Evolutionary conservation across 2,329 filamentous ascomycete species (phyloP), one percentile per base, ranked within the genome.

Genomic region (Beauveria bassiana): DNA sequence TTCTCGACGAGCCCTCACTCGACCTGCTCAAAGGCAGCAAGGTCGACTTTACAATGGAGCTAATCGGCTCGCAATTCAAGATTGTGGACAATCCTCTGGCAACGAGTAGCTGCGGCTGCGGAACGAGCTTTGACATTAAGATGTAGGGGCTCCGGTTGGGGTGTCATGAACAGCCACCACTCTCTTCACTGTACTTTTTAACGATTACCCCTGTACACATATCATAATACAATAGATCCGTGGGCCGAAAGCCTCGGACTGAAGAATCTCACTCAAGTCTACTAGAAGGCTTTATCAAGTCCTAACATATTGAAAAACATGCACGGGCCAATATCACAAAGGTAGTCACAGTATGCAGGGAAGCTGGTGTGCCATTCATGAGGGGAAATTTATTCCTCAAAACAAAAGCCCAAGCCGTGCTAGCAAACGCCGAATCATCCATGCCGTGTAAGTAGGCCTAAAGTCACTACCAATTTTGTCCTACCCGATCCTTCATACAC

Each of bases 81-180:
- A 92, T 99, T 70, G 87, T 91, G 64, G 93, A 96, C 68, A 99
- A 98, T 70, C 95, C 95, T 0, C 80, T 86, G 46, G 95, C 95
- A 5, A 91, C 89, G 62, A 98, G 93, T 75, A 96, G 90, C 73
- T 99, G 95, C 78, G 95, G 95, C 1, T 99, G 95, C 75, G 95
- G 95, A 8, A 97, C 93, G 18, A 98, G 93, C 72, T 99, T 99
- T 75, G 95, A 98, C 76, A 91, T 98, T 66, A 91, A 93, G 72
- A 75, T 83, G 72, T 87, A 76, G 66, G 31, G 26, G 14, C 28
- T 26, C n/a, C 2, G 14, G 40, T 51, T 42, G 57, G 43, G 14
- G 53, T 26, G 50, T 28, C 49, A 24, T 46, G 18, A n/a, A 43
- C 26, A 43, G 45, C 14, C 61, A 56, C 45, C 61, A 54, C 61